Evolutionary conservation across 2,329 filamentous ascomycete genomes (phyloP), one percentile per base, ranked within the genome.

Genomic region (Sarocladiaceae sp.): DNA sequence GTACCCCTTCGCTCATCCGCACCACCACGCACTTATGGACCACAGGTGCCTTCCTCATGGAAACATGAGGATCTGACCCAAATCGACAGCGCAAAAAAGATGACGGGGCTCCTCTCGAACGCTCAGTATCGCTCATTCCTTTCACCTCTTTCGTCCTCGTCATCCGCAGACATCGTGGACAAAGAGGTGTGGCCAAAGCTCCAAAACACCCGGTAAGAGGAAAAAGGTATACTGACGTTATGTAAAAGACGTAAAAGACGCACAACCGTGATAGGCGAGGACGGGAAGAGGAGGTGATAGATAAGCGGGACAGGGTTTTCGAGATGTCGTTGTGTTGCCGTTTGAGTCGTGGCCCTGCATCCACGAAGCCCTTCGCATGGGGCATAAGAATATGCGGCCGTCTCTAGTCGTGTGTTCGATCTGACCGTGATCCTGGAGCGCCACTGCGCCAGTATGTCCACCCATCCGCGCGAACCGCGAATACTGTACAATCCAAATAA

Each of bases 401-500:
- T 41, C 37, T 41, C 37, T 41, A 41, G 37, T 41, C 37, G 37
- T 41, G 37, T 24, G 15, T 29, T 18, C 6, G 15, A 24, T 15
- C 37, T 27, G 37, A 41, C 37, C 37, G n/a, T 41, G 37, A 16
- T 41, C 37, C 23, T 41, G 13, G 26, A n/a, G 24, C 29, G 26
- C 40, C 40, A 32, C 39, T 43, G 18, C 40, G 40, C 40, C 40
- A 27, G 33, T 24, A 47, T 54, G 57, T 32, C 54, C 57, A 51
- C 57, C 60, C 51, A 58, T 64, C 62, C 64, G 64, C 64, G 55
- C 54, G 56, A 57, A 52, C 53, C 54, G 61, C 61, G 62, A 64
- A 62, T 65, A 65, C 59, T 66, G 57, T 66, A 66, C 64, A 66
- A 65, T 66, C 62, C 62, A 65, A 65, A 57, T 45, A 47, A 46